These are phyloP conservation scores for Cystobasidiopsis lactophilus DNA, from an alignment of 768 basidiomycete genomes.

Conservation along the genomic window DNA sequence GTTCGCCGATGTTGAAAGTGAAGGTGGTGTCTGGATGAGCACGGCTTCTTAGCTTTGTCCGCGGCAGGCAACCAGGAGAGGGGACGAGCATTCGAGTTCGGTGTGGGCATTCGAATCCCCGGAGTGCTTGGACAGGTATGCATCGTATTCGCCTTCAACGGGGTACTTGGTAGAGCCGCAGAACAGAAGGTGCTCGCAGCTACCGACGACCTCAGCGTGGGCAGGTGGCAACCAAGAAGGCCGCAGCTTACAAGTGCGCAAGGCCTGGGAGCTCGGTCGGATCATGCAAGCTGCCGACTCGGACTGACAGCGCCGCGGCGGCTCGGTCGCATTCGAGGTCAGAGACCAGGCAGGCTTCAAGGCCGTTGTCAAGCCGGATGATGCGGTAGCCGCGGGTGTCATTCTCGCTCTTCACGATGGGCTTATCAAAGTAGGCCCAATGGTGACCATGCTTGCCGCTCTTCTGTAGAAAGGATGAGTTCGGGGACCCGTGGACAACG, in stretches of 20 bases:
- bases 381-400: not conserved
- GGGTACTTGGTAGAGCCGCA: slow-evolving; percentile 4
- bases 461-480: not conserved
- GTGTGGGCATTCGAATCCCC: slow-evolving; percentile 73
- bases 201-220: not conserved
- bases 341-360: not conserved
- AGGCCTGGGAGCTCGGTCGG: slow-evolving; percentile 5
- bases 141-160: slow-evolving; percentile 1
- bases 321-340: not conserved
- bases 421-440: not conserved
- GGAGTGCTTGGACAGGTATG: not conserved
- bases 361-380: not conserved
- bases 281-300: not conserved
- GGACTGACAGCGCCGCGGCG: not conserved
- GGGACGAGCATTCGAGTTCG: slow-evolving; percentile 33
- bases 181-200: slow-evolving; percentile 2
- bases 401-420: not conserved
- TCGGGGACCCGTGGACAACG: too few species aligned
- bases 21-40: slow-evolving; percentile 40
- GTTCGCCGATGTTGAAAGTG: slow-evolving; percentile 38
- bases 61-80: not conserved
- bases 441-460: not conserved
- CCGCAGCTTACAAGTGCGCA: slow-evolving; percentile 1
- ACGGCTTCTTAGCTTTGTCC: too few species aligned
- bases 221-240: not conserved